These are phyloP conservation scores for Eutypa lata DNA, from an alignment of 2,329 filamentous ascomycete species.

Conservation along the genomic window DNA sequence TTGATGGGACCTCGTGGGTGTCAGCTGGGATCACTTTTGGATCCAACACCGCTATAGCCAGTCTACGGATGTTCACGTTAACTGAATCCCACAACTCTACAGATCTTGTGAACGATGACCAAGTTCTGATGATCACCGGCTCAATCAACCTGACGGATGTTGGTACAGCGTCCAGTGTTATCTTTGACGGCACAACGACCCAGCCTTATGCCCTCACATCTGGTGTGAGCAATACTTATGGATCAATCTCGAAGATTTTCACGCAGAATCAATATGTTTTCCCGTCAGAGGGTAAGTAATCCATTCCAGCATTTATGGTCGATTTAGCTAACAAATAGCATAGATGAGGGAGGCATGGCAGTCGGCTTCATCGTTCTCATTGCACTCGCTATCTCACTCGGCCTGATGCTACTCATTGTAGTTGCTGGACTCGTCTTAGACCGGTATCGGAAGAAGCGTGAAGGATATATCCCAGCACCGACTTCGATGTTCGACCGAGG, in stretches of 20 bases:
- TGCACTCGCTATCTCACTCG: slow-evolving; percentile 73
- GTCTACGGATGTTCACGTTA: slow-evolving; percentile 77
- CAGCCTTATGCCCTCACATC: slow-evolving; percentile 79
- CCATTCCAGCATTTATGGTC: background rate
- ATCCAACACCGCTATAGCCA: slow-evolving; percentile 65
- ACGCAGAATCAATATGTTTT: slow-evolving; percentile 80
- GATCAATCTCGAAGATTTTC: slow-evolving; percentile 79
- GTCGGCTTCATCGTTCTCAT: slow-evolving; percentile 79
- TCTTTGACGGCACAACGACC: slow-evolving; percentile 81
- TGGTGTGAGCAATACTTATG: slow-evolving; percentile 59
- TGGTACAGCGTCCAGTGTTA: slow-evolving; percentile 77
- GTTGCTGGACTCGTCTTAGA: slow-evolving; percentile 72
- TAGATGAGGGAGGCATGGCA: slow-evolving; percentile 55
- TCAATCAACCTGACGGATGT: slow-evolving; percentile 71
- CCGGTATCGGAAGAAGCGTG: slow-evolving; percentile 70
- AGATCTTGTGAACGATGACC: slow-evolving; percentile 60
- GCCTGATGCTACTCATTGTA: slow-evolving; percentile 73
- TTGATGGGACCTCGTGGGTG: slow-evolving; percentile 69
- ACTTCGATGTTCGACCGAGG: slow-evolving; percentile 61
- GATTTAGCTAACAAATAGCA: slow-evolving; percentile 12
- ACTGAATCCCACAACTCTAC: slow-evolving; percentile 64
- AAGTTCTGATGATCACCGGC: slow-evolving; percentile 82
- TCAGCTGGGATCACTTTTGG: slow-evolving; percentile 63
- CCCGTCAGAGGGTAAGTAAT: slow-evolving; percentile 54
- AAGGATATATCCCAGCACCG: slow-evolving; percentile 77